These are phyloP conservation scores for Phytophthora quininea DNA, from an alignment of 352 stramenopile genomes.

Conservation along the genomic window DNA sequence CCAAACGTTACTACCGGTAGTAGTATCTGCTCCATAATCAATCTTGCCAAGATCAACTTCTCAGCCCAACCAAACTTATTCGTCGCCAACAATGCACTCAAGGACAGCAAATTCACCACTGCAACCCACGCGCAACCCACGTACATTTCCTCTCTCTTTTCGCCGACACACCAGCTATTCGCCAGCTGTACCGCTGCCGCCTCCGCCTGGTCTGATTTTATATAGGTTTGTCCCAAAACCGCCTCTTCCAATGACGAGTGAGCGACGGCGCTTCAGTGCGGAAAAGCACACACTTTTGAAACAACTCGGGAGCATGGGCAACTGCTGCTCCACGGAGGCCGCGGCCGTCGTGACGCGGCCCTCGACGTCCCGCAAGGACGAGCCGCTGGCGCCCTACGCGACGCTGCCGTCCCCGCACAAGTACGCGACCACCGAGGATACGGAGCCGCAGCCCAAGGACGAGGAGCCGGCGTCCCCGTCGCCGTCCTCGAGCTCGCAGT, in stretches of 20 bases:
- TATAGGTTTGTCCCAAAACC: too few relatives aligned
- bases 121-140: too few relatives aligned
- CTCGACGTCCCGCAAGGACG: constrained; percentile 25
- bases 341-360: constrained; percentile 44
- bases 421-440: constrained; percentile 28
- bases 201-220: too few relatives aligned
- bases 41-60: too few relatives aligned
- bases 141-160: too few relatives aligned
- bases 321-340: constrained; percentile 83
- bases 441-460: constrained; percentile 25
- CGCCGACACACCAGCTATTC: too few relatives aligned
- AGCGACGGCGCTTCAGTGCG: constrained; percentile 12
- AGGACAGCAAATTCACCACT: too few relatives aligned
- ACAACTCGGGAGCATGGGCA: constrained; percentile 54
- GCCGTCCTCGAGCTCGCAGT: constrained; percentile 14
- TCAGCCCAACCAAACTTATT: too few relatives aligned
- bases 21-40: too few relatives aligned
- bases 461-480: constrained; percentile 24
- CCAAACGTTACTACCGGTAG: too few relatives aligned
- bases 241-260: neutral
- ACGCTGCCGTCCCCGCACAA: constrained; percentile 26
- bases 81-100: too few relatives aligned
- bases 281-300: constrained; percentile 25
- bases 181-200: too few relatives aligned
- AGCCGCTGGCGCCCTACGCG: constrained; percentile 23